These are phyloP conservation scores for Cladophialophora bantiana DNA, from an alignment of 2,329 filamentous ascomycete genomes.

Conservation along the genomic window DNA sequence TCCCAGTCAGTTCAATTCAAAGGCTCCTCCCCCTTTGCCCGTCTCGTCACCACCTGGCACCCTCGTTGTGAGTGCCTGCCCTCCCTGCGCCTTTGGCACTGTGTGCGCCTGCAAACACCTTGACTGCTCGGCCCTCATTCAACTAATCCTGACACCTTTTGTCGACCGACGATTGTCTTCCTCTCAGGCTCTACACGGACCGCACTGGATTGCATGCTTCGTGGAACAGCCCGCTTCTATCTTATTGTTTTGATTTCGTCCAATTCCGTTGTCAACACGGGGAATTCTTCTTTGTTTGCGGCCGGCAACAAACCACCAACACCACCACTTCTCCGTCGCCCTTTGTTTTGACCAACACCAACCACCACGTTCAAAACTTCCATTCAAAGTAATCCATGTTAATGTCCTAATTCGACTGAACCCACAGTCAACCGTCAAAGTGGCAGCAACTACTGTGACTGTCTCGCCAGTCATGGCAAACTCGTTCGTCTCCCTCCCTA, in stretches of 20 bases:
- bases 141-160: slow-evolving; percentile 1
- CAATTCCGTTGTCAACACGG: slow-evolving; percentile 21
- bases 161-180: slow-evolving; percentile 1
- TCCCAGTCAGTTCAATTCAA: not conserved
- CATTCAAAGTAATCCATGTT: slow-evolving; percentile 24
- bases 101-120: slow-evolving; percentile 7
- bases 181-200: slow-evolving; percentile 19
- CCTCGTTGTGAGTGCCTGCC: not conserved
- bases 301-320: slow-evolving; percentile 20
- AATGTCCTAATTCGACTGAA: slow-evolving; percentile 25
- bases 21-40: slow-evolving; percentile 14
- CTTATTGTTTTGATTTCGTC: slow-evolving; percentile 22
- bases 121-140: slow-evolving; percentile 10
- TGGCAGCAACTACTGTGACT: slow-evolving; percentile 35
- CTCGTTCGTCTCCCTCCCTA: slow-evolving; percentile 29
- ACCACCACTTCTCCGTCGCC: not conserved
- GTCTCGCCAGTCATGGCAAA: slow-evolving; percentile 39
- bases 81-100: slow-evolving; percentile 7
- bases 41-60: not conserved
- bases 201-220: slow-evolving; percentile 18
- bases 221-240: slow-evolving; percentile 16
- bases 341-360: slow-evolving; percentile 31
- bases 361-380: slow-evolving; percentile 1
- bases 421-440: slow-evolving; percentile 31
- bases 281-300: slow-evolving; percentile 33